Evolutionary conservation across 371 early-diverging fungal genomes (phyloP).

Genomic region (Mortierella sp.): DNA sequence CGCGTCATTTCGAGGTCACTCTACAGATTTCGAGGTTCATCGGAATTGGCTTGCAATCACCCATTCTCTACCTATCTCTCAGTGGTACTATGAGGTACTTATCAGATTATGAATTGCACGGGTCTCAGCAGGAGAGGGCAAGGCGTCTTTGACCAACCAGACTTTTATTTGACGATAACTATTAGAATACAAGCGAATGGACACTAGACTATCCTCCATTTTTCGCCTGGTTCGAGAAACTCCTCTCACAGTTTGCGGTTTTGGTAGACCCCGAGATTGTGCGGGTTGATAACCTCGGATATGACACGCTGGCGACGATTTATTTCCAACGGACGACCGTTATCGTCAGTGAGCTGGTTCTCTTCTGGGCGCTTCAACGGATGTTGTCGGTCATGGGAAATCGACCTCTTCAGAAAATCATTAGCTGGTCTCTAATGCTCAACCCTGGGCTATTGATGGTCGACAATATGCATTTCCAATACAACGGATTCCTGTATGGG

Average conservation of each 20-base stretch:
- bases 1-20: constrained; percentile 61
- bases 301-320: constrained; percentile 75
- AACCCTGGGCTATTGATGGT: constrained; percentile 90
- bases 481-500: constrained; percentile 95
- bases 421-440: constrained; percentile 66
- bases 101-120: not conserved
- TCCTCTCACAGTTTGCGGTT: constrained; percentile 73
- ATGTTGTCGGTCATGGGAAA: constrained; percentile 47
- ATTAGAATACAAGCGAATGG: constrained; percentile 90
- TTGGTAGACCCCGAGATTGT: constrained; percentile 82
- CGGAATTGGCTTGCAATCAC: constrained; percentile 98
- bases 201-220: constrained; percentile 98
- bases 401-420: constrained; percentile 48
- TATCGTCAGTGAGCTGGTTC: constrained; percentile 81
- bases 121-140: not conserved
- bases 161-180: not conserved
- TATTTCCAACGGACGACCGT: constrained; percentile 89
- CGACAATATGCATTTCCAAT: constrained; percentile 97
- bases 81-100: constrained; percentile 92
- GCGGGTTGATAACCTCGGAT: constrained; percentile 72
- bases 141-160: not conserved
- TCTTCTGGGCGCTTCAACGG: constrained; percentile 72
- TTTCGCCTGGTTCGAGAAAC: constrained; percentile 96
- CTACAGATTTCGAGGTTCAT: constrained; percentile 99
- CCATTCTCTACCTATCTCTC: constrained; percentile 75